These are phyloP conservation scores for Saksenaea oblongispora DNA, from an alignment of 371 early-diverging fungal species.

Conservation along the genomic window DNA sequence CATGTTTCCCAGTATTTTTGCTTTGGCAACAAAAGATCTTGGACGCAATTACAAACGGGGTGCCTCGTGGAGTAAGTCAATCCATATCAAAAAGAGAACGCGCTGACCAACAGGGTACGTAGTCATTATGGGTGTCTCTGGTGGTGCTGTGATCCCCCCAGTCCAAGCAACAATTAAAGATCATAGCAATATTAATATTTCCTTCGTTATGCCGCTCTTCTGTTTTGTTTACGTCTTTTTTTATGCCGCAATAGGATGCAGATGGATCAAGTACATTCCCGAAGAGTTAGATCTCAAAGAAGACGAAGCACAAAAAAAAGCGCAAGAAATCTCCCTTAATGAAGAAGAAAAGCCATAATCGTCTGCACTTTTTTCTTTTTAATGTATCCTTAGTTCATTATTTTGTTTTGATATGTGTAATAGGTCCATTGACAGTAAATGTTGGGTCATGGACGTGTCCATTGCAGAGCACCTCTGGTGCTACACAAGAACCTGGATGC, in stretches of 20 bases:
- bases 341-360: neutral
- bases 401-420: no score
- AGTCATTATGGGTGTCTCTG: conserved; percentile 50
- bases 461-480: no score
- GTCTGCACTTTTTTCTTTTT: no score
- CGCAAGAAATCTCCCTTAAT: neutral
- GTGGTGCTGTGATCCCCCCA: conserved; percentile 46
- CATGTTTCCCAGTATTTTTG: conserved; percentile 51
- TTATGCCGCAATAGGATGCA: conserved; percentile 32
- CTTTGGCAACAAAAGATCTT: conserved; percentile 41
- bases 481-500: no score
- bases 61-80: conserved; percentile 37
- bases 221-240: conserved; percentile 34
- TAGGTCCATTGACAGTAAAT: no score
- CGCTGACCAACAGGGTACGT: neutral
- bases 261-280: conserved; percentile 31
- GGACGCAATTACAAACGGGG: conserved; percentile 50
- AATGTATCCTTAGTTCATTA: no score
- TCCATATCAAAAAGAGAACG: neutral
- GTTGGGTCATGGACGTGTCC: no score
- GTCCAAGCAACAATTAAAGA: conserved; percentile 42
- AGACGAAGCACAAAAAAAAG: neutral
- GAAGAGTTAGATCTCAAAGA: conserved; percentile 25
- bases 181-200: conserved; percentile 29
- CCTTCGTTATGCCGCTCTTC: conserved; percentile 37